Evolutionary conservation across 1,284 basidiomycete species (phyloP).

Genomic region (Ustilago bromivora): DNA sequence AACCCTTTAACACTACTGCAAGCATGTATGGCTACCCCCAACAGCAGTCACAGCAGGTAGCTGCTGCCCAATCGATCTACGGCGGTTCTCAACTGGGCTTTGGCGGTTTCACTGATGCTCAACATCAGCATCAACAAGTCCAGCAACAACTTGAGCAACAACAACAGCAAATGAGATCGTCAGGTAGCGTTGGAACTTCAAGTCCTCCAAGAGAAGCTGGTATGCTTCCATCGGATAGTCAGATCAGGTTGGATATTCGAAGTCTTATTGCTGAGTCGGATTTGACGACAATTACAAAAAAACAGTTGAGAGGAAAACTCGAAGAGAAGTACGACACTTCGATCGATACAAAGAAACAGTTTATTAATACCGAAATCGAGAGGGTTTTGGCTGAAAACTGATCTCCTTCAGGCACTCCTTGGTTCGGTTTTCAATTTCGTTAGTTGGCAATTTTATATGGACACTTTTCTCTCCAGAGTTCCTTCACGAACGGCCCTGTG

Average conservation of each 20-base stretch:
- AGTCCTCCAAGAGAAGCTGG: slow-evolving; percentile 34
- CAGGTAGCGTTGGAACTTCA: slow-evolving; percentile 18
- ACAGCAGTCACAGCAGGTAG: slow-evolving; percentile 4
- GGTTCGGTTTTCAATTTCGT: background rate
- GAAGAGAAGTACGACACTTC: slow-evolving; percentile 56
- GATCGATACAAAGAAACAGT: slow-evolving; percentile 63
- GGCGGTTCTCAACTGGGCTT: slow-evolving; percentile 49
- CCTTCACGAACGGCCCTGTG: no score
- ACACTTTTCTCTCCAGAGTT: background rate
- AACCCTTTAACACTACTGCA: slow-evolving; percentile 41
- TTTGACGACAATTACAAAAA: slow-evolving; percentile 64
- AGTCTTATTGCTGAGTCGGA: slow-evolving; percentile 59
- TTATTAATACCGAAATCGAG: slow-evolving; percentile 65
- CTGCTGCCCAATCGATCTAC: slow-evolving; percentile 43
- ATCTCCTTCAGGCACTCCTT: background rate
- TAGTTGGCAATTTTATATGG: background rate
- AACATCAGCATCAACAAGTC: slow-evolving; percentile 13
- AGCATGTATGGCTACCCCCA: slow-evolving; percentile 51
- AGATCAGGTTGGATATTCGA: slow-evolving; percentile 62
- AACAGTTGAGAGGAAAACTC: slow-evolving; percentile 59
- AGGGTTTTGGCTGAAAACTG: slow-evolving; percentile 44
- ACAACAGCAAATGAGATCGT: slow-evolving; percentile 10
- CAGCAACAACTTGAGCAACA: slow-evolving; percentile 14
- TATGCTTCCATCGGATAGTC: slow-evolving; percentile 57
- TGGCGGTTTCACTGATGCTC: slow-evolving; percentile 17